phyloP scores from a whole-genome alignment of 805 yeast genomes.

The Lipomyces yamadae region DNA sequence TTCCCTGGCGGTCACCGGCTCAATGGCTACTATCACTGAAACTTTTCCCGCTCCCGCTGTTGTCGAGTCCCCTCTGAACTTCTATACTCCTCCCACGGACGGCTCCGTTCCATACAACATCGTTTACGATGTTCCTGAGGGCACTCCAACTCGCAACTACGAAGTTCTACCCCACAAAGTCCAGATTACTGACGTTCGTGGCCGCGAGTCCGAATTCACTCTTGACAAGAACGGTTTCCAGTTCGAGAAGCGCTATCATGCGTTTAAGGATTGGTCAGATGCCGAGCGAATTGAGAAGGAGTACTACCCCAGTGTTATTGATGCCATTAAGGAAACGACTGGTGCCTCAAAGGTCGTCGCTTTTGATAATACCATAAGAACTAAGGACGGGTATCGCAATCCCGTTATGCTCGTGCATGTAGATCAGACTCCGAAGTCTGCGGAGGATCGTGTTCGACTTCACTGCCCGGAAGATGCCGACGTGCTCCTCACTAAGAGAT shows the following conservation, averaged over 20 bases:
- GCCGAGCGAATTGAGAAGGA: constrained; percentile 33
- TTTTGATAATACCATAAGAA: constrained; percentile 39
- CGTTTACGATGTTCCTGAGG: constrained; percentile 40
- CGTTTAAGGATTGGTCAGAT: constrained; percentile 28
- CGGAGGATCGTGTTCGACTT: constrained; percentile 33
- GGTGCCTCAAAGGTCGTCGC: constrained; percentile 37
- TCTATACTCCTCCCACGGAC: constrained; percentile 31
- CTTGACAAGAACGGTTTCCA: constrained; percentile 36
- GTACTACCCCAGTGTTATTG: constrained; percentile 37
- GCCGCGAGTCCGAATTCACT: constrained; percentile 26
- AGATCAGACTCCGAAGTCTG: constrained; percentile 40
- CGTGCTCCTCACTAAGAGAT: constrained; percentile 33
- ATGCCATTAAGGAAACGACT: constrained; percentile 35
- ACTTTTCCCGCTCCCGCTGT: constrained; percentile 20
- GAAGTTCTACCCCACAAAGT: constrained; percentile 6
- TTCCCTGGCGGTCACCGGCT: not conserved
- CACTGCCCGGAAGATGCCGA: constrained; percentile 38
- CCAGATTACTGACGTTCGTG: constrained; percentile 23
- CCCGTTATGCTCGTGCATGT: constrained; percentile 39
- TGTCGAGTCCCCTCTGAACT: constrained; percentile 21
- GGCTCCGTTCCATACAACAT: constrained; percentile 37
- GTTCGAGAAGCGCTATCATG: constrained; percentile 27
- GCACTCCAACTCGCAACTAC: constrained; percentile 35
- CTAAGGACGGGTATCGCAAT: constrained; percentile 34
- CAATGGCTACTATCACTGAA: constrained; percentile 30